A percentile compares a stretch with the other conserved stretches of the same genome.
Evolutionary conservation across 164 flowering plant species (phyloP).

Genomic region (Stephania yunnanensis): DNA sequence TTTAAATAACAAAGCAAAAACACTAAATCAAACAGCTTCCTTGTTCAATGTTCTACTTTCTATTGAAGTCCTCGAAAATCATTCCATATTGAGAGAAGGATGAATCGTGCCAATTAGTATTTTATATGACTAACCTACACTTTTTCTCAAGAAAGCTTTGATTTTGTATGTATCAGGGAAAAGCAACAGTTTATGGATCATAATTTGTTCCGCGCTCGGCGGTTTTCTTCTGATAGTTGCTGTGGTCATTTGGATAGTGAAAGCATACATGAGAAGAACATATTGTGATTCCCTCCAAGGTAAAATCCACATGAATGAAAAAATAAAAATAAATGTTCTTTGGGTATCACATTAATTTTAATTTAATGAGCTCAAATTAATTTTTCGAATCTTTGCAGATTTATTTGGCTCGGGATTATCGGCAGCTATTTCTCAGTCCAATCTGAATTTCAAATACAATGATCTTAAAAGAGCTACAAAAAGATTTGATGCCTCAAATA

Average conservation of each 20-base stretch:
- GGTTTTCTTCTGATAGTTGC: background rate
- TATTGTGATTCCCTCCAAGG: background rate
- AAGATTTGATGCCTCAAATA: conserved; percentile 32
- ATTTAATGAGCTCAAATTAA: background rate
- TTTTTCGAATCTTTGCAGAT: background rate
- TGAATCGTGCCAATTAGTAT: background rate
- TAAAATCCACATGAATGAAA: background rate
- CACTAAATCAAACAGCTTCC: too few relatives aligned
- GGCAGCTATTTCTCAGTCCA: background rate
- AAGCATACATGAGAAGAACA: background rate
- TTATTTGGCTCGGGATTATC: background rate
- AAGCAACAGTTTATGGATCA: background rate
- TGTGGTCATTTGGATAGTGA: background rate
- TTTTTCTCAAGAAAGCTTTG: background rate
- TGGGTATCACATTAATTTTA: background rate
- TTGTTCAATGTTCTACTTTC: too few relatives aligned
- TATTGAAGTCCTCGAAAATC: too few relatives aligned
- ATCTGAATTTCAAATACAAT: background rate
- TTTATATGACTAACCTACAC: background rate
- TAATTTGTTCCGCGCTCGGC: background rate
- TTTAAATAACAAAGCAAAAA: too few relatives aligned
- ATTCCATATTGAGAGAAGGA: too few relatives aligned
- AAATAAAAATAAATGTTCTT: background rate
- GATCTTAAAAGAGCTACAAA: conserved; percentile 12
- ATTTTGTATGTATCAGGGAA: background rate